Evolutionary conservation across 164 flowering plant species (phyloP), one percentile per base, ranked within the genome.

Genomic region (Pachysandra terminalis): DNA sequence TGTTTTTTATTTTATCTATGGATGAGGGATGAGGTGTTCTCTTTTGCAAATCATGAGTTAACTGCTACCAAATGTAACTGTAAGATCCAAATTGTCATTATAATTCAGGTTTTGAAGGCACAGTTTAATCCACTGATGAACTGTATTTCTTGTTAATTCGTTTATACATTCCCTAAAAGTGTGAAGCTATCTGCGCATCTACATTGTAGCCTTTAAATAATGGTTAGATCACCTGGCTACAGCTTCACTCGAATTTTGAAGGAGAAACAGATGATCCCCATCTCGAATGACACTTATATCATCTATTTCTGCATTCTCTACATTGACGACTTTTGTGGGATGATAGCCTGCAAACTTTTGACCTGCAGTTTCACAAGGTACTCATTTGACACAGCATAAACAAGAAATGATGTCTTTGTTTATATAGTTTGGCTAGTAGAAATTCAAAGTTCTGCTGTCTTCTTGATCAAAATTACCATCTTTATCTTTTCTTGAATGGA

Each of bases 241-340:
- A 63, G 41, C 67, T 65, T 72, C 81, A 74, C 17, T 12, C 19
- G 77, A 68, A 53, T 72, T 64, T 67, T 77, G 73, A 65, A 82
- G 77, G 64, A 94, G 81, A 80, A 88, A 88, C 77, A 90, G 79
- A 77, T 86, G 87, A 68, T 92, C 97, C 21, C 96, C 97, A 75
- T 92, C 97, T 70, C 96, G 80, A 52, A 92, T 77, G 51, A 87
- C 88, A 23, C 76, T 69, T 56, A 86, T 77, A 71, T 95, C 96
- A 75, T 92, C 97, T 70, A 90, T 83, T 79, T 92, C 97, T 79
- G 97, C 96, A 76, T 83, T 81, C 70, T 89, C 91, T 61, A 68
- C 74, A 63, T 76, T 89, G 68, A 86, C 71, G 21, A 88, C 82
- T 79, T 82, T 84, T 73, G 82, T 79, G 45, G 86, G 83, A 61